Evolutionary conservation across 2,329 filamentous ascomycete genomes (phyloP).

Genomic region (Aspergillus eucalypticola): DNA sequence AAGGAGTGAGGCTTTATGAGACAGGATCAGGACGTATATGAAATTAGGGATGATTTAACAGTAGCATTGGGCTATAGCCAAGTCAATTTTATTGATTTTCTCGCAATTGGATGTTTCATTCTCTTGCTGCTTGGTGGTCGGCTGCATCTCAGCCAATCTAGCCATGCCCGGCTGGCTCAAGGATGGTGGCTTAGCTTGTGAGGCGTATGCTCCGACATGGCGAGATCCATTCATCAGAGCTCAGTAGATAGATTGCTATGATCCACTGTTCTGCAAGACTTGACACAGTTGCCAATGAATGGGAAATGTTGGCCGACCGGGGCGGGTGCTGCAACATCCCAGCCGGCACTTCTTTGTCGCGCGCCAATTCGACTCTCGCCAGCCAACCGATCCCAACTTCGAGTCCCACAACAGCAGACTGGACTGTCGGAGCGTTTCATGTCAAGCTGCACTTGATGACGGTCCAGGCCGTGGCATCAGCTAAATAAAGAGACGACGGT

Average conservation of each 20-base stretch:
- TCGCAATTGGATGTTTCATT: neutral
- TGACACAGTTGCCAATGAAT: conserved; percentile 5
- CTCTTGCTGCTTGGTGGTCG: no score
- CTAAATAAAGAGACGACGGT: conserved; percentile 6
- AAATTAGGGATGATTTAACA: neutral
- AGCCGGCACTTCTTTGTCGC: conserved; percentile 17
- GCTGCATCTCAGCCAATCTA: no score
- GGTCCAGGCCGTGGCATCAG: neutral
- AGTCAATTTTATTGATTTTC: neutral
- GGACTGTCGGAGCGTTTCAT: neutral
- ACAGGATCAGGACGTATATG: no score
- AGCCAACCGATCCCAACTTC: conserved; percentile 12
- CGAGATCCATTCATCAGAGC: neutral
- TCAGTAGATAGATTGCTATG: neutral
- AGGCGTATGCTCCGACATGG: neutral
- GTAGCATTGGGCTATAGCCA: neutral
- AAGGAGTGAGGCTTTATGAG: no score
- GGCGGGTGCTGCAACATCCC: neutral
- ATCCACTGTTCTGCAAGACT: neutral
- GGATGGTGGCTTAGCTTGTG: neutral
- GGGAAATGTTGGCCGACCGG: neutral
- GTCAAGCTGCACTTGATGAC: conserved; percentile 6
- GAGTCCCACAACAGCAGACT: neutral
- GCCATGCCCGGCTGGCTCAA: neutral
- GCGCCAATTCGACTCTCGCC: conserved; percentile 15